Evolutionary conservation across 306 rosid species (phyloP).

Genomic region (Trifolium repens): DNA sequence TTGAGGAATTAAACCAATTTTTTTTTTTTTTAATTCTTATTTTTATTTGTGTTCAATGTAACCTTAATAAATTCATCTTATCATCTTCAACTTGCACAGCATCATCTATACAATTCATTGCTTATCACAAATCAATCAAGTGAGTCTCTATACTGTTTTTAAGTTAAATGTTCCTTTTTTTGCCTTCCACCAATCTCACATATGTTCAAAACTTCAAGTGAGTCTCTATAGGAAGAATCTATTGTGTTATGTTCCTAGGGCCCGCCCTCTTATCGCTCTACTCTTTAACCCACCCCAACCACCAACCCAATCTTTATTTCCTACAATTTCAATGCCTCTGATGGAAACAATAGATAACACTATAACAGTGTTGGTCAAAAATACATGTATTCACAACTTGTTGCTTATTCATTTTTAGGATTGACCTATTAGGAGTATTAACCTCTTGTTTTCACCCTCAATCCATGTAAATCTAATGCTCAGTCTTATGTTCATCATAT

Average conservation of each 20-base stretch:
- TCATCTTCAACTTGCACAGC: neutral
- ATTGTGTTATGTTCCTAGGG: neutral
- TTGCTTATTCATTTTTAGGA: neutral
- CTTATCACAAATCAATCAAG: neutral
- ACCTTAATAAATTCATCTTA: slow-evolving; percentile 1
- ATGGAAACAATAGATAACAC: neutral
- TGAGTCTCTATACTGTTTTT: neutral
- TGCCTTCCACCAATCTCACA: neutral
- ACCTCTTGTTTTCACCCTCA: neutral
- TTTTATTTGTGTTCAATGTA: slow-evolving; percentile 18
- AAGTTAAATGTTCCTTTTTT: slow-evolving; percentile 6
- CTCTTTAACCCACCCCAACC: neutral
- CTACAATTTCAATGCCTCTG: neutral
- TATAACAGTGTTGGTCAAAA: neutral
- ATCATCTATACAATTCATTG: neutral
- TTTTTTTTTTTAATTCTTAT: neutral
- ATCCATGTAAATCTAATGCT: slow-evolving; percentile 1
- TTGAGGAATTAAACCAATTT: too few species aligned
- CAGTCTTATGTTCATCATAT: neutral
- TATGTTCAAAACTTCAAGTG: neutral
- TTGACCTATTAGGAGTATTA: neutral
- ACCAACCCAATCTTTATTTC: neutral
- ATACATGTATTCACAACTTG: neutral
- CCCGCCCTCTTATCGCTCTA: neutral
- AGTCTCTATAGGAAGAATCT: neutral